Conservation (phyloP, 208 protist genomes). For the Porcisia deanei region DNA sequence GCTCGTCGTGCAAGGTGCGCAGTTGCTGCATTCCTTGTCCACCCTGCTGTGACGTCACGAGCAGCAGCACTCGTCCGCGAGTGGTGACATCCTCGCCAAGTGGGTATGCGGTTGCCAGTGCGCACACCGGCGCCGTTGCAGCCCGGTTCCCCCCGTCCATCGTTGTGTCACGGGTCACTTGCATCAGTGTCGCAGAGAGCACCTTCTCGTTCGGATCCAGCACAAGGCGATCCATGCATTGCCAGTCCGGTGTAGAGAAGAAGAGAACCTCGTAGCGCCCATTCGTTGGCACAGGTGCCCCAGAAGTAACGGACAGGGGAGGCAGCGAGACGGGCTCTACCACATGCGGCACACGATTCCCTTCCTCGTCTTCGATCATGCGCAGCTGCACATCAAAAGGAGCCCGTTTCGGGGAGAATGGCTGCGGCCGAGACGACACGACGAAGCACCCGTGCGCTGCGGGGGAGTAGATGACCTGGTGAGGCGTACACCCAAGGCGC, state of each 20-base stretch:
- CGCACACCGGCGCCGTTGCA: constrained; percentile 59
- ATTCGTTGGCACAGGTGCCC: constrained; percentile 68
- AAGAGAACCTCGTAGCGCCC: constrained; percentile 71
- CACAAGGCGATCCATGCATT: constrained; percentile 35
- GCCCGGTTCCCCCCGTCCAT: constrained; percentile 30
- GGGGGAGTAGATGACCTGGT: constrained; percentile 75
- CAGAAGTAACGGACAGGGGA: constrained; percentile 38
- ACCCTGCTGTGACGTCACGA: constrained; percentile 40
- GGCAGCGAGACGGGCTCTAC: constrained; percentile 46
- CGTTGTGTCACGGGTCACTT: constrained; percentile 54
- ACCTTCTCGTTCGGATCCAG: constrained; percentile 89
- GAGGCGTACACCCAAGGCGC: constrained; percentile 76
- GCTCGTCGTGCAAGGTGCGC: constrained; percentile 66
- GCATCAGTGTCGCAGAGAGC: constrained; percentile 52
- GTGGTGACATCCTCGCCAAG: constrained; percentile 87
- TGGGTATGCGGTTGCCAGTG: constrained; percentile 83
- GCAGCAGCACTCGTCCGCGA: constrained; percentile 67
- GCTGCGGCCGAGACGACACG: constrained; percentile 58
- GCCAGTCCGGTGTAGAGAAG: constrained; percentile 54
- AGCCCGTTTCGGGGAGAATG: constrained; percentile 66
- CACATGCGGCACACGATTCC: constrained; percentile 40
- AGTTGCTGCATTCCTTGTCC: constrained; percentile 32
- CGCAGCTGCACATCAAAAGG: constrained; percentile 85
- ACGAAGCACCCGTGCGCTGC: constrained; percentile 72
- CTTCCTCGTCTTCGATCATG: constrained; percentile 57